phyloP scores from a whole-genome alignment of 768 basidiomycete species.

The Collybiopsis luxurians region DNA sequence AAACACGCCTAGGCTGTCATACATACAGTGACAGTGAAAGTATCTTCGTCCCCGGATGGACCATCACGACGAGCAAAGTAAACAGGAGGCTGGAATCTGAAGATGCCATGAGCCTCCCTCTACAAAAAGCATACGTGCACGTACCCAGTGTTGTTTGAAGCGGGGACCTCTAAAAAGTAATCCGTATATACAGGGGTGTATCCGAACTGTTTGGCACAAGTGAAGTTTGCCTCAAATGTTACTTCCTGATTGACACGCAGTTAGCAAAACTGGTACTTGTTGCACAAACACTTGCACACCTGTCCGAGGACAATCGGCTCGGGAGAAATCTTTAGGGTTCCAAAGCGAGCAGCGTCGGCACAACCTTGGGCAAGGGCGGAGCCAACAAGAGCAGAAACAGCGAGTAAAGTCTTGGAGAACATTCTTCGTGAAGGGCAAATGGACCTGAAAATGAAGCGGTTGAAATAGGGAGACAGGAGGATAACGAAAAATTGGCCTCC shows the following conservation, averaged over 20 bases:
- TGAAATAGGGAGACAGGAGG: not conserved
- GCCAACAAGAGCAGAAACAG: not conserved
- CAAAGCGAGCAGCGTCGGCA: not conserved
- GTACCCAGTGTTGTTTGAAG: not conserved
- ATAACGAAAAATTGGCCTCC: not conserved
- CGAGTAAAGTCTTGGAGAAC: not conserved
- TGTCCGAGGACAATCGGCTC: constrained; percentile 1
- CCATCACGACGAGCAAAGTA: constrained; percentile 3
- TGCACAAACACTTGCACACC: not conserved
- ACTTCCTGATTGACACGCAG: not conserved
- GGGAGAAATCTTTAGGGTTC: not conserved
- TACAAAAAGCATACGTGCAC: not conserved
- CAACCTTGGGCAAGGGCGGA: not conserved
- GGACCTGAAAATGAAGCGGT: not conserved
- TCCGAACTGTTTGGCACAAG: not conserved
- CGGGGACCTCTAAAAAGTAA: not conserved
- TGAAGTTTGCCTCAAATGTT: not conserved
- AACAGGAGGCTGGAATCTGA: constrained; percentile 1
- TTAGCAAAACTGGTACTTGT: not conserved
- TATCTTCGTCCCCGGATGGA: not conserved
- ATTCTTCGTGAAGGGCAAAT: not conserved
- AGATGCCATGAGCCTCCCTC: not conserved
- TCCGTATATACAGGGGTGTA: not conserved
- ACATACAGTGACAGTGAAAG: not conserved
- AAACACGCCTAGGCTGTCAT: too few relatives aligned